Percentiles rank a stretch among this genome's conserved stretches.
phyloP scores from a whole-genome alignment of 2,329 filamentous ascomycete species.

The Penicillium thymicola region DNA sequence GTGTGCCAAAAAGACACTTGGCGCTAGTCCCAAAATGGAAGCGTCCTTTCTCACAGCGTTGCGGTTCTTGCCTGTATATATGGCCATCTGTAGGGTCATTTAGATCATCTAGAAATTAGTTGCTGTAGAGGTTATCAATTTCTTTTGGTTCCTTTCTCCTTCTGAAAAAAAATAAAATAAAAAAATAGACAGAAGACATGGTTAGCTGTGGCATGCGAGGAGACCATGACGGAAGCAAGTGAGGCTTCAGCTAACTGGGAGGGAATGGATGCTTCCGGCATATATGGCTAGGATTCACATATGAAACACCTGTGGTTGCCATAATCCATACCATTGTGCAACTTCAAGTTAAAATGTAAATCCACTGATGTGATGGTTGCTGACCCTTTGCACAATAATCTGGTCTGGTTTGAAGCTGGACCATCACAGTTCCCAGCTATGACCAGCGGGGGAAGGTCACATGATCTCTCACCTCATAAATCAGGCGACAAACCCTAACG shows the following conservation, averaged over 20 bases:
- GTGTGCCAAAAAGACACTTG: constrained; percentile 37
- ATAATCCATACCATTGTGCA: neutral
- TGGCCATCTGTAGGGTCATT: neutral
- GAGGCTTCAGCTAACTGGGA: neutral
- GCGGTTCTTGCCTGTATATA: neutral
- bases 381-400: constrained; percentile 5
- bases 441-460: neutral
- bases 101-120: neutral
- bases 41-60: neutral
- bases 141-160: neutral
- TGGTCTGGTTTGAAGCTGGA: constrained; percentile 9
- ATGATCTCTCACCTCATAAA: neutral
- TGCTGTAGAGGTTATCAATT: neutral
- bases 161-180: no score
- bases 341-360: neutral
- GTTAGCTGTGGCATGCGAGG: neutral
- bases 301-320: neutral
- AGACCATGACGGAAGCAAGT: neutral
- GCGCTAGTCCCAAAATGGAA: constrained; percentile 40
- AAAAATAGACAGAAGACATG: neutral
- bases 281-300: neutral
- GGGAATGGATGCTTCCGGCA: neutral
- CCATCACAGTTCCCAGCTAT: constrained; percentile 2
- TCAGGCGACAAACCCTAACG: neutral
- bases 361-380: neutral